A percentile compares a stretch with the other conserved stretches of the same genome.
These are phyloP conservation scores for Fusarium fujikuroi DNA, from an alignment of 2,329 filamentous ascomycete genomes.

Conservation along the genomic window DNA sequence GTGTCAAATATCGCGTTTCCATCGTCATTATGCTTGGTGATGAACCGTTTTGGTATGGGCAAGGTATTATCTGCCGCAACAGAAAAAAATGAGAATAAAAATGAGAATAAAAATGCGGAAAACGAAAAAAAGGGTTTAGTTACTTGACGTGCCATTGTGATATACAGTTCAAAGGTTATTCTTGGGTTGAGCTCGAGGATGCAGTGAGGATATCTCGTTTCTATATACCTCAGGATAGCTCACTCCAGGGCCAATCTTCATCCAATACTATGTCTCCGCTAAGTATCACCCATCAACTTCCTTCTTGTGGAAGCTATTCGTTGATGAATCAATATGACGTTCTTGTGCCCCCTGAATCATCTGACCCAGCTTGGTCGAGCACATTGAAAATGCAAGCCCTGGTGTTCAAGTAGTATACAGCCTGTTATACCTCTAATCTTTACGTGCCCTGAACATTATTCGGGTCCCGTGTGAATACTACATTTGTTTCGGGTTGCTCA, in stretches of 20 bases:
- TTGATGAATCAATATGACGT: background rate
- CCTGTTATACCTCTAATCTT: background rate
- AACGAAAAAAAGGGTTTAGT: background rate
- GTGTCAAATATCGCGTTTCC: slow-evolving; percentile 38
- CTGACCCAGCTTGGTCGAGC: background rate
- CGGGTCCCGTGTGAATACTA: background rate
- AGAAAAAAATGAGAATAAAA: background rate
- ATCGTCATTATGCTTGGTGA: slow-evolving; percentile 33
- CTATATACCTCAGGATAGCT: background rate
- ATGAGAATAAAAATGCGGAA: background rate
- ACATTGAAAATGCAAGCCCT: background rate
- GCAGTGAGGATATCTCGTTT: background rate
- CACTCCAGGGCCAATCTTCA: background rate
- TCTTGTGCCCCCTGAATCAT: background rate
- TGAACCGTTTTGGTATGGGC: slow-evolving; percentile 29
- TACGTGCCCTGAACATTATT: background rate
- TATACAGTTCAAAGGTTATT: background rate
- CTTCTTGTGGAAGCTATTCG: background rate
- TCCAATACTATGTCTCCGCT: background rate
- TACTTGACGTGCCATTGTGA: background rate
- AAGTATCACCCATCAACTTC: background rate
- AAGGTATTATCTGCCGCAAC: slow-evolving; percentile 25
- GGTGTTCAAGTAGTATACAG: background rate
- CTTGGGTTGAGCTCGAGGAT: background rate
- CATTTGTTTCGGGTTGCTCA: background rate